Evolutionary conservation across 2,329 filamentous ascomycete species (phyloP).

Genomic region (Daldinia sp.): DNA sequence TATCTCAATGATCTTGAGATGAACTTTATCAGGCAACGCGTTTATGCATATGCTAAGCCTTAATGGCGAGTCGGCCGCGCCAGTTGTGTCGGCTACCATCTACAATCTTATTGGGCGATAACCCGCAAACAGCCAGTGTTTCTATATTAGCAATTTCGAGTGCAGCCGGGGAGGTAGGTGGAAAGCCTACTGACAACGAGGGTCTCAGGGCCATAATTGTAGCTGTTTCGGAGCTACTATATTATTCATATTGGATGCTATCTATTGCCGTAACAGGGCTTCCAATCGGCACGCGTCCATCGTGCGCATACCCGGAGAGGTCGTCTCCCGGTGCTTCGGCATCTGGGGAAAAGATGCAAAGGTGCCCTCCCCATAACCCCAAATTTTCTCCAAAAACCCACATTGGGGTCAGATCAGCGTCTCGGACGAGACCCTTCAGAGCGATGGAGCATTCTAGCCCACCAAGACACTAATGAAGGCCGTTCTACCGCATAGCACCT

Average conservation of each 20-base stretch:
- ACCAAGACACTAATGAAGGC: slow-evolving; percentile 35
- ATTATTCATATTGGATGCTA: slow-evolving; percentile 28
- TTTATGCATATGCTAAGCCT: slow-evolving; percentile 3
- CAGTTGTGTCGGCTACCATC: background rate
- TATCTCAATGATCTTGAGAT: background rate
- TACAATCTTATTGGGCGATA: background rate
- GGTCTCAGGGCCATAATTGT: slow-evolving; percentile 9
- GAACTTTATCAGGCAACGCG: slow-evolving; percentile 5
- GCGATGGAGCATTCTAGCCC: slow-evolving; percentile 38
- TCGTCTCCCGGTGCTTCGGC: slow-evolving; percentile 42
- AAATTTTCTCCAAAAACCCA: slow-evolving; percentile 41
- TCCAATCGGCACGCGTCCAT: slow-evolving; percentile 39
- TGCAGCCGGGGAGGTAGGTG: slow-evolving; percentile 12
- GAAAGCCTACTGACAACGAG: slow-evolving; percentile 7
- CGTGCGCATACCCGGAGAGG: slow-evolving; percentile 35
- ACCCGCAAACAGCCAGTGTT: background rate
- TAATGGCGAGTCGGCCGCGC: background rate
- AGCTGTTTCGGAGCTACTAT: slow-evolving; percentile 26
- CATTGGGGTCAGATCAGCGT: slow-evolving; percentile 40
- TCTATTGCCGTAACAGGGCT: slow-evolving; percentile 21
- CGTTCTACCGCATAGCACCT: slow-evolving; percentile 44
- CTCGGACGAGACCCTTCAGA: slow-evolving; percentile 34
- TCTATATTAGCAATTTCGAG: slow-evolving; percentile 28
- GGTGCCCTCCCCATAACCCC: slow-evolving; percentile 33
- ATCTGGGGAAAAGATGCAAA: slow-evolving; percentile 41